Percentiles rank a stretch among this genome's conserved stretches.
These are phyloP conservation scores for Pisolithus tinctorius DNA, from an alignment of 768 basidiomycete genomes.

Conservation along the genomic window DNA sequence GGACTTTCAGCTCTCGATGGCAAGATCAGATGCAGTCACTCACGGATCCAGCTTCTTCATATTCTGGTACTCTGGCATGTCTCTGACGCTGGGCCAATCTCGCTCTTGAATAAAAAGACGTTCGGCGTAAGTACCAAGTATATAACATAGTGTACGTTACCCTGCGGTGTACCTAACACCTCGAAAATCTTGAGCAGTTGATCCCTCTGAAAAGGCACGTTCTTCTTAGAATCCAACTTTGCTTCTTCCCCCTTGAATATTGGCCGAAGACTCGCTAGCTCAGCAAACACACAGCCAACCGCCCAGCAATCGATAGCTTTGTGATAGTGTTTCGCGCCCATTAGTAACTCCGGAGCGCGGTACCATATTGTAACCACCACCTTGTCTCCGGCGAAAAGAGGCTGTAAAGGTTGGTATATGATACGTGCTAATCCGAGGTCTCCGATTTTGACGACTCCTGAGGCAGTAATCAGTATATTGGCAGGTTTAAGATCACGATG, in stretches of 20 bases:
- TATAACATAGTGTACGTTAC: slow-evolving; percentile 30
- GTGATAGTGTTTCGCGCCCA: slow-evolving; percentile 97
- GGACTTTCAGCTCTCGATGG: slow-evolving; percentile 16
- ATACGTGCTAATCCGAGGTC: slow-evolving; percentile 93
- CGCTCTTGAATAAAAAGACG: slow-evolving; percentile 44
- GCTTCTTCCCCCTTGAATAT: slow-evolving; percentile 99
- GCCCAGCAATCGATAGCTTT: slow-evolving; percentile 97
- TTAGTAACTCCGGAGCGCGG: slow-evolving; percentile 89
- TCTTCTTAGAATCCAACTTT: slow-evolving; percentile 94
- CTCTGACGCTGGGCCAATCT: slow-evolving; percentile 78
- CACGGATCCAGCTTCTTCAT: slow-evolving; percentile 75
- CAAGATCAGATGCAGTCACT: slow-evolving; percentile 18
- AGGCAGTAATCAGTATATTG: slow-evolving; percentile 90
- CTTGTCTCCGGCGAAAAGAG: slow-evolving; percentile 90
- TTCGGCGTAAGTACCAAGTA: not conserved
- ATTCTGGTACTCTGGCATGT: slow-evolving; percentile 85
- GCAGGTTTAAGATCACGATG: slow-evolving; percentile 98
- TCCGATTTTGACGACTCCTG: slow-evolving; percentile 94
- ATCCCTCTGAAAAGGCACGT: slow-evolving; percentile 93
- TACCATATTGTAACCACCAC: slow-evolving; percentile 99
- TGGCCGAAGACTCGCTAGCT: slow-evolving; percentile 85
- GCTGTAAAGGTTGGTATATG: slow-evolving; percentile 86
- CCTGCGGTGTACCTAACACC: slow-evolving; percentile 81
- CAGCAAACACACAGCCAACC: slow-evolving; percentile 95
- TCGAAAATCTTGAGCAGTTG: slow-evolving; percentile 96